Evolutionary conservation across 441 rosid genomes (phyloP).

Genomic region (Gossypium davidsonii): DNA sequence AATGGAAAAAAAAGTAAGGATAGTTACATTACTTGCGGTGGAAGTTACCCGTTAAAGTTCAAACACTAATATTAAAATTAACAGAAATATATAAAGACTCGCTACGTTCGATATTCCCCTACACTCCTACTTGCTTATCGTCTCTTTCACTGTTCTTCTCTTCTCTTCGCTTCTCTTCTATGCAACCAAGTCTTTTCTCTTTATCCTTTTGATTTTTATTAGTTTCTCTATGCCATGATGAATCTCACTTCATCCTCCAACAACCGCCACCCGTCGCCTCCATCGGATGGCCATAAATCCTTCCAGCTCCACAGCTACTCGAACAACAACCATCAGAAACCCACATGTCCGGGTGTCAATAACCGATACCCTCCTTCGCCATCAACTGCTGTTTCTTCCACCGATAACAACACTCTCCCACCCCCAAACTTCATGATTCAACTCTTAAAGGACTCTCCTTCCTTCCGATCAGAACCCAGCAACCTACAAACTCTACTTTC

Average conservation of each 20-base stretch:
- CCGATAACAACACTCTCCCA: neutral
- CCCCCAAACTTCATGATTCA: slow-evolving; percentile 24
- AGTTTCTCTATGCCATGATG: slow-evolving; percentile 2
- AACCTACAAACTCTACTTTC: slow-evolving; percentile 8
- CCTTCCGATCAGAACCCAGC: neutral
- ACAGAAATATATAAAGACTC: no score
- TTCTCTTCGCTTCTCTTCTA: no score
- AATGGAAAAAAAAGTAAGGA: no score
- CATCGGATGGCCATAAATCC: neutral
- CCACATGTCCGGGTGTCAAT: neutral
- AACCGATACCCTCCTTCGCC: neutral
- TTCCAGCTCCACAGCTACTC: neutral
- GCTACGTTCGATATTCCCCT: no score
- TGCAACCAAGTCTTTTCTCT: no score
- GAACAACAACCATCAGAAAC: neutral
- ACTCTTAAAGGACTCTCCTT: slow-evolving; percentile 15
- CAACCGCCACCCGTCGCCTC: slow-evolving; percentile 4
- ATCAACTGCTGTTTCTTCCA: neutral
- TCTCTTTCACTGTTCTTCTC: no score
- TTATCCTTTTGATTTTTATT: no score
- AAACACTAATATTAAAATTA: no score
- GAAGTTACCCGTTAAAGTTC: no score
- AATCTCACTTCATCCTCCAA: slow-evolving; percentile 2
- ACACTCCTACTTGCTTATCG: no score
- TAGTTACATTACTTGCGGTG: no score